A percentile compares a stretch with the other conserved stretches of the same genome.
phyloP scores from a whole-genome alignment of 2,329 filamentous ascomycete species.

The Fonsecaea nubica region DNA sequence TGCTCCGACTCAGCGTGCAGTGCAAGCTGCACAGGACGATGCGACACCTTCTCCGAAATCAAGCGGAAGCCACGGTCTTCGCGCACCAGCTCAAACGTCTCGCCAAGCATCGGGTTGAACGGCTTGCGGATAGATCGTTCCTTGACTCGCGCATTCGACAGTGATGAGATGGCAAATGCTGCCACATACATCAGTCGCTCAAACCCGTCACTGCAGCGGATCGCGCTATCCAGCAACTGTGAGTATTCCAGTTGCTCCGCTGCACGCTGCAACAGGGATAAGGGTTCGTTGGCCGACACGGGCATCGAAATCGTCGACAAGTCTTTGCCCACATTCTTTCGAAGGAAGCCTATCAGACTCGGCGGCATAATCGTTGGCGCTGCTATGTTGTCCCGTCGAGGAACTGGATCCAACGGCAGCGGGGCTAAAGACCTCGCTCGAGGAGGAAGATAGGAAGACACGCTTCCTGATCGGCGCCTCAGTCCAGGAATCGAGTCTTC shows the following conservation, averaged over 20 bases:
- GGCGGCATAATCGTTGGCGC: slow-evolving; percentile 80
- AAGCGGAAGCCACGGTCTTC: slow-evolving; percentile 87
- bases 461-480: slow-evolving; percentile 44
- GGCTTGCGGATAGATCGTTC: slow-evolving; percentile 94
- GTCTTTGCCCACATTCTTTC: slow-evolving; percentile 98
- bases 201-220: slow-evolving; percentile 59
- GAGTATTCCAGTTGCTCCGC: slow-evolving; percentile 93
- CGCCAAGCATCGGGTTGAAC: slow-evolving; percentile 94
- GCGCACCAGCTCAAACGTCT: slow-evolving; percentile 91
- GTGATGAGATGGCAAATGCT: slow-evolving; percentile 87
- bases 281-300: slow-evolving; percentile 92
- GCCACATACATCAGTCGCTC: slow-evolving; percentile 84
- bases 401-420: slow-evolving; percentile 72
- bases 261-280: slow-evolving; percentile 83
- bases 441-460: slow-evolving; percentile 69
- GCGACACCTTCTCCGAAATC: slow-evolving; percentile 92
- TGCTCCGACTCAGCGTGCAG: slow-evolving; percentile 86
- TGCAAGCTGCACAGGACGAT: slow-evolving; percentile 89
- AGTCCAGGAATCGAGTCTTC: slow-evolving; percentile 48
- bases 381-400: slow-evolving; percentile 73
- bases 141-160: slow-evolving; percentile 81
- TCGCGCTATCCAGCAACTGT: slow-evolving; percentile 77
- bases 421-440: slow-evolving; percentile 79
- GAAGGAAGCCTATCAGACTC: slow-evolving; percentile 88
- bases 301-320: slow-evolving; percentile 97